Base-by-base conservation (phyloP, 106 monocot genomes). In the Dendrobium chrysotoxum region DNA sequence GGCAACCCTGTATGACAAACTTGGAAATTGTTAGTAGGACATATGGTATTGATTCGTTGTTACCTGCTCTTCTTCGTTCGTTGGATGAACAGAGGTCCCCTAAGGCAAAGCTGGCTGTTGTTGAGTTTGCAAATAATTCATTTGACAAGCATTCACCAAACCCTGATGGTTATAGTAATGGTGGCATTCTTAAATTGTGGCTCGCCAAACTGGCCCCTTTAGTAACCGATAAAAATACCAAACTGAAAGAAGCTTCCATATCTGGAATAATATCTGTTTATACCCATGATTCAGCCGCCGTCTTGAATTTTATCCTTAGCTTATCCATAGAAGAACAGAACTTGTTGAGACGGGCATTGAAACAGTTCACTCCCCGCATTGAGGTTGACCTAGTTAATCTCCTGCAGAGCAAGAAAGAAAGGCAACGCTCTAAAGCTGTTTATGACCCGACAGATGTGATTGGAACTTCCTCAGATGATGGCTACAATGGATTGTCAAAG, bases 21-120 rank as follows among this genome's bases (percentile, higher is more conserved):
- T 82, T 99, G 83, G 95, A 99, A 53, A 89, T 91, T 81, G 91
- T 99, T 41, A 85, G 90, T 28, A 91, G 79, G 72, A 90, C 91
- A 72, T 99, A 99, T 79, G 84, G 84, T 78, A 89, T 91, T 76
- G 99, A 99, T 54, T 91, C 91, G 72, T 79, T 99, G 76, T 78
- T 99, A 72, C 99, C 99, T 82, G 99, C 95, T 21, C 83, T 99
- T 79, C 78, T 99, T 30, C 89, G 99, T 30, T 99, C 99, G 23
- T 71, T 99, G 28, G 99, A 99, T 82, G 99, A 99, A 78, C 99
- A 99, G 83, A 91, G 99, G 80, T 99, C 99, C 75, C 99, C 99
- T 10, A 99, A 93, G 78, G 99, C 99, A 35, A 99, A 99, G 80
- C 81, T 99, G 68, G 99, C 99, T 82, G 99, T 99, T 77, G 88